Conservation (phyloP, 306 rosid genomes). For the Lablab purpureus region DNA sequence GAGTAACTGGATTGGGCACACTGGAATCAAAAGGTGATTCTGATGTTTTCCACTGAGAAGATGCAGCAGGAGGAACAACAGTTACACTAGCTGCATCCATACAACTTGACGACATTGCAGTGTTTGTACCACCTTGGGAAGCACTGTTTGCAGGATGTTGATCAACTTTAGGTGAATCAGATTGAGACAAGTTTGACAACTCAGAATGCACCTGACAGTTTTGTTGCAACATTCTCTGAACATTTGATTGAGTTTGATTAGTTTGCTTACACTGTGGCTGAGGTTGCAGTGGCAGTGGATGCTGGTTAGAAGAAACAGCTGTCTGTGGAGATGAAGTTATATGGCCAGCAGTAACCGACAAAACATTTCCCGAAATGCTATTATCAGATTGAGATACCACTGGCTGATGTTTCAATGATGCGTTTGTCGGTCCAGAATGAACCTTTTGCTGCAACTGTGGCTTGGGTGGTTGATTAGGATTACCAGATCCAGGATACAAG, state of each 20-base stretch:
- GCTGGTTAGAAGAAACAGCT: slow-evolving; percentile 66
- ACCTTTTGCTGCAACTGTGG: slow-evolving; percentile 77
- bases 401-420: slow-evolving; percentile 73
- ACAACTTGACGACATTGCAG: slow-evolving; percentile 62
- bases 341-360: slow-evolving; percentile 63
- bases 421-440: slow-evolving; percentile 60
- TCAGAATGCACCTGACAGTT: slow-evolving; percentile 68
- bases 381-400: slow-evolving; percentile 72
- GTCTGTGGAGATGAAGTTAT: slow-evolving; percentile 62
- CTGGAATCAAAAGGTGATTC: slow-evolving; percentile 67
- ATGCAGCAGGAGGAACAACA: slow-evolving; percentile 61
- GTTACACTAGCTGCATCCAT: slow-evolving; percentile 60
- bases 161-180: slow-evolving; percentile 69
- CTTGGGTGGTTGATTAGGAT: slow-evolving; percentile 71
- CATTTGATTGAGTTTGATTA: slow-evolving; percentile 69
- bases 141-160: slow-evolving; percentile 64
- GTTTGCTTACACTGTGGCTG: slow-evolving; percentile 71
- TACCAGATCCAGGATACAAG: slow-evolving; percentile 75
- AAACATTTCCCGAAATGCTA: slow-evolving; percentile 66
- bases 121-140: slow-evolving; percentile 59
- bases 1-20: slow-evolving; percentile 57
- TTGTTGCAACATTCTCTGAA: slow-evolving; percentile 71
- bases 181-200: slow-evolving; percentile 61
- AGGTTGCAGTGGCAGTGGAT: slow-evolving; percentile 57
- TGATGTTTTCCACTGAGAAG: slow-evolving; percentile 79